phyloP scores from a whole-genome alignment of 1,284 basidiomycete species.

The Cryptococcus sp. region DNA sequence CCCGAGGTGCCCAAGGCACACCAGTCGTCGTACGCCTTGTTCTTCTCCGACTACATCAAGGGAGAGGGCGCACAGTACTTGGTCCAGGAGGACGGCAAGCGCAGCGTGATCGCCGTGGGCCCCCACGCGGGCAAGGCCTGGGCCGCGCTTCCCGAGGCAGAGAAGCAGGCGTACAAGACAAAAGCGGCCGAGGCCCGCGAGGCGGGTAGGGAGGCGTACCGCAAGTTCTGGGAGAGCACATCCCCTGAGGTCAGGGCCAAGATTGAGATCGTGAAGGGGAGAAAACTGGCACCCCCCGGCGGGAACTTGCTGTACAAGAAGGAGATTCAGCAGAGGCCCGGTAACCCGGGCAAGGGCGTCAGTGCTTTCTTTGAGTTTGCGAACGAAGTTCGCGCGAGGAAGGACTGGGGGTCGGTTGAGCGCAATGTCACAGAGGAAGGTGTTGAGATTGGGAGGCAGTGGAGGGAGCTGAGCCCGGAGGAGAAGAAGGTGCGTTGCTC shows the following conservation, averaged over 20 bases:
- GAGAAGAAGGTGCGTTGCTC: too few relatives aligned
- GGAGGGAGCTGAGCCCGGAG: not conserved
- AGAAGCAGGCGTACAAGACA: constrained; percentile 4
- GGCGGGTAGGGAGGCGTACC: constrained; percentile 23
- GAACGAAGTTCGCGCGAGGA: constrained; percentile 19
- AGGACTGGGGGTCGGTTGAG: constrained; percentile 9
- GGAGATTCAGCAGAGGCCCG: constrained; percentile 16
- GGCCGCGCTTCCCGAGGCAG: constrained; percentile 10
- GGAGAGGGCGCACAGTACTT: too few relatives aligned
- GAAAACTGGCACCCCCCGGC: constrained; percentile 27
- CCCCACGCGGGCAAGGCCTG: constrained; percentile 20
- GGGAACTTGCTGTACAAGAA: constrained; percentile 18
- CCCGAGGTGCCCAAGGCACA: too few relatives aligned
- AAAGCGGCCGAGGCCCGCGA: constrained; percentile 5
- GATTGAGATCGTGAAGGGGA: constrained; percentile 26
- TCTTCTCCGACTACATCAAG: too few relatives aligned
- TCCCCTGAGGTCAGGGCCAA: constrained; percentile 18
- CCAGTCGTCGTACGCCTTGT: too few relatives aligned
- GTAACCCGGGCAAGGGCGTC: constrained; percentile 31
- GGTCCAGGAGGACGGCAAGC: too few relatives aligned
- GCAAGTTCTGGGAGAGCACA: constrained; percentile 25
- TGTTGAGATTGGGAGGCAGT: not conserved
- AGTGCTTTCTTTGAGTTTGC: constrained; percentile 30
- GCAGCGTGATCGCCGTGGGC: too few relatives aligned
- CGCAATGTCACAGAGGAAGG: not conserved